A percentile compares a stretch with the other conserved stretches of the same genome.
Evolutionary conservation across 1,284 basidiomycete species (phyloP).

Genomic region (Vanrija humicola): DNA sequence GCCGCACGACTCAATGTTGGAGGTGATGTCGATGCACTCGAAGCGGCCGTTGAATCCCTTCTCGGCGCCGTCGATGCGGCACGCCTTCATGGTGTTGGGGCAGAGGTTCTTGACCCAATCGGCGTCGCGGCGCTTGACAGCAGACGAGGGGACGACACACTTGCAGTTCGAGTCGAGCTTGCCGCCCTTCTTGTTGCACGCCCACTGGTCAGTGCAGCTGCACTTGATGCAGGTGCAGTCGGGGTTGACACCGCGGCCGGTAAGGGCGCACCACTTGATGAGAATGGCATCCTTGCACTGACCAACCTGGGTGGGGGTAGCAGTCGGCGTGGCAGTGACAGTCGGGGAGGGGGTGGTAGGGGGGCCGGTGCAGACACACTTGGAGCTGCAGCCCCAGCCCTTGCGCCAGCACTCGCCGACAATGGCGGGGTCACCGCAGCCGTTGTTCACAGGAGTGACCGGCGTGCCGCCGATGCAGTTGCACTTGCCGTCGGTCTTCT

Average conservation of each 20-base stretch:
- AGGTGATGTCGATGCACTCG: slow-evolving; percentile 20
- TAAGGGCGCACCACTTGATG: slow-evolving; percentile 8
- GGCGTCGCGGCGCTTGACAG: slow-evolving; percentile 1
- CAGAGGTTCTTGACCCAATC: background rate
- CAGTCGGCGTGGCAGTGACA: background rate
- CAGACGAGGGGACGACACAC: slow-evolving; percentile 11
- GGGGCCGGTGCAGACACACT: slow-evolving; percentile 3
- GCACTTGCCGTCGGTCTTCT: slow-evolving; percentile 2
- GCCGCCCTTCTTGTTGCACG: slow-evolving; percentile 9
- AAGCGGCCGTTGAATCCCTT: slow-evolving; percentile 3
- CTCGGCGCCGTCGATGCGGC: slow-evolving; percentile 4
- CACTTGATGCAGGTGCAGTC: slow-evolving; percentile 16
- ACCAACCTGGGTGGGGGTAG: slow-evolving; percentile 6
- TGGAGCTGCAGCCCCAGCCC: slow-evolving; percentile 5
- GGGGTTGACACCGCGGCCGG: background rate
- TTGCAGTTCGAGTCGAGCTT: slow-evolving; percentile 13
- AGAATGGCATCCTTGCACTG: slow-evolving; percentile 10
- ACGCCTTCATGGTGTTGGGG: slow-evolving; percentile 8
- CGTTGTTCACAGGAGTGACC: background rate
- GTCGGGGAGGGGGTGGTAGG: background rate
- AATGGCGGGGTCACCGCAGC: background rate
- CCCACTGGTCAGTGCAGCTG: slow-evolving; percentile 11
- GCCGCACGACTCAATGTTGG: slow-evolving; percentile 54
- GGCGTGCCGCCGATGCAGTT: background rate
- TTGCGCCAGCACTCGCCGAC: slow-evolving; percentile 6